Evolutionary conservation across 2,329 filamentous ascomycete genomes (phyloP), one percentile per base, ranked within the genome.

Genomic region (Pseudocercospora musae): DNA sequence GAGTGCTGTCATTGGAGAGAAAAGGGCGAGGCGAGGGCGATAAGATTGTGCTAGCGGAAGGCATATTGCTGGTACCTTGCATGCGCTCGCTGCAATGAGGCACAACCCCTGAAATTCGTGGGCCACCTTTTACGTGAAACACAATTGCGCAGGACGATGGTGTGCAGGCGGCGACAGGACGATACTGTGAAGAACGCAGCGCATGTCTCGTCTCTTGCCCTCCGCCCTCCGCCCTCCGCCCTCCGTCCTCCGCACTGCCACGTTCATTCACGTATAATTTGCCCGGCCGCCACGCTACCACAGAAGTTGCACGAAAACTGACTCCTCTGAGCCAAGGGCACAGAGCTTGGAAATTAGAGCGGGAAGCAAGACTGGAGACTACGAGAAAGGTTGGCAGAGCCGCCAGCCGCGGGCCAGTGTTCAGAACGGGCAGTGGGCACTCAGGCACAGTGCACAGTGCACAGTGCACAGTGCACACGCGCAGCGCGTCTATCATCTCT

Each of bases 351-450:
- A 54, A 54, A 54, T 54, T 54, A 40, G 52, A 33, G 23, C 8
- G 49, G 23, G 49, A 52, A 46, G 42, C 42, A 46, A 27, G 23
- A 50, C 48, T 27, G 48, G 48, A 50, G 23, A 25, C 50, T 9
- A 54, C 50, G 50, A 54, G 52, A 33, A 40, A 54, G 31, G 52
- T 33, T 54, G 52, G 52, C 29, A 54, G 52, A 54, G 52, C 52
- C 52, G 52, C 40, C 52, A 29, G 23, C 48, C n/a, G n/a, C n/a
- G n/a, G n/a, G n/a, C n/a, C n/a, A n/a, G n/a, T n/a, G n/a, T n/a
- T n/a, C n/a, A n/a, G n/a, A n/a, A n/a, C n/a, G n/a, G n/a, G n/a
- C n/a, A n/a, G n/a, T n/a, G n/a, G n/a, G n/a, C n/a, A n/a, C n/a
- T n/a, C n/a, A n/a, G n/a, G n/a, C n/a, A n/a, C 44, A 48, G 4